Base-by-base conservation (phyloP, 345 rosid genomes). In the Aquilaria yunnanensis region DNA sequence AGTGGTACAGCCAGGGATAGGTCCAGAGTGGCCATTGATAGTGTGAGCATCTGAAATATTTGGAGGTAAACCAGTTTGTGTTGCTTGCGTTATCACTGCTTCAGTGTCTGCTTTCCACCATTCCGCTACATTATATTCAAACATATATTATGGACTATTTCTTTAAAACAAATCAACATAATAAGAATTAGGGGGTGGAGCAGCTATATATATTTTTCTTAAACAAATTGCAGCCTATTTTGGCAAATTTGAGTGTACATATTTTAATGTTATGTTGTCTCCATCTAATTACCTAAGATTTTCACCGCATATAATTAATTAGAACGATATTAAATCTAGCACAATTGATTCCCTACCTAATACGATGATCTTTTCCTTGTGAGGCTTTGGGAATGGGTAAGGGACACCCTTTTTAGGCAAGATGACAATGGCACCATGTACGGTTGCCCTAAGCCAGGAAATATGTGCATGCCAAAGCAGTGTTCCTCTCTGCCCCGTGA, bases 31-130 rank as follows among this genome's bases (percentile, higher is more conserved):
- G 62, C 96, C 93, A 76, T 89, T 86, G 45, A 89, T 81, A 56
- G 83, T 81, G 75, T 86, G 93, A 14, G 91, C 74, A 66, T 89
- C 93, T n/a, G 91, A 89, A 50, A 77, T 14, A 74, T 86, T 89
- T 31, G 93, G 91, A 10, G 96, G 59, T 54, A 78, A 34, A 62
- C 93, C 93, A 32, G 75, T 56, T 51, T 72, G 69, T 56, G 58
- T 63, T 2, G 89, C 67, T 56, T 83, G 89, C 2, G 54, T 80
- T 57, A 86, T 47, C 62, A 89, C 78, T 23, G 79, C 78, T 75
- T 89, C 91, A 16, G 82, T 85, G 67, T 86, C 86, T 2, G 85
- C 75, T 69, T 86, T 89, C 93, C 93, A 89, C 96, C 96, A 89
- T 77, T 89, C 93, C 31, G 87, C 96, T 89, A 23, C 30, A 59